A percentile compares a stretch with the other conserved stretches of the same genome.
Conservation (phyloP, 768 basidiomycete genomes). For the Lactifluus volemus region DNA sequence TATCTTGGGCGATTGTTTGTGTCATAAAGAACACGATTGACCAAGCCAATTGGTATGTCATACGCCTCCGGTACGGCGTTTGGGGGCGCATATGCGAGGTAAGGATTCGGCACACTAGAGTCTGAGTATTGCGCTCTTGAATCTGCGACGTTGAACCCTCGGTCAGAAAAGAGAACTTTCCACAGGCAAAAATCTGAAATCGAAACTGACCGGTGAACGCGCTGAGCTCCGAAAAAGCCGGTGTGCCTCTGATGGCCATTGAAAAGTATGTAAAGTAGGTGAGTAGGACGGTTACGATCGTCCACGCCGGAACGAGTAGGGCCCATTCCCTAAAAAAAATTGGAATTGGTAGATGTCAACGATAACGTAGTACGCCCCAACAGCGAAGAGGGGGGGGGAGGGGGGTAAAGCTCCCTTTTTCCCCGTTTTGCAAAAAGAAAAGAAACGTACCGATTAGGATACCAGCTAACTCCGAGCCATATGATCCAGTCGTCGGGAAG, state of each 20-base stretch:
- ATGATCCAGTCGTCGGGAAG: conserved; percentile 64
- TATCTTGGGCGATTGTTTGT: not conserved
- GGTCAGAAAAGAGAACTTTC: not conserved
- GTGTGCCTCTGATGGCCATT: conserved; percentile 63
- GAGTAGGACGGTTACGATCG: conserved; percentile 57
- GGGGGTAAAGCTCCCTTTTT: not conserved
- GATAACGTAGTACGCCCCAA: not conserved
- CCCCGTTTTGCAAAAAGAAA: not conserved
- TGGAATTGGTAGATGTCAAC: not conserved
- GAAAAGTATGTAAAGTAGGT: conserved; percentile 74
- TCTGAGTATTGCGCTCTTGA: conserved; percentile 44
- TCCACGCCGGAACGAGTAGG: conserved; percentile 70
- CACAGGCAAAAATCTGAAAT: conserved; percentile 1
- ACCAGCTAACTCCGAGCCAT: conserved; percentile 69
- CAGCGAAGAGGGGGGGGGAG: not conserved
- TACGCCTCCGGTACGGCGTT: conserved; percentile 56
- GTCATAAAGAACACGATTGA: conserved; percentile 63
- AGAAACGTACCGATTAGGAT: conserved; percentile 64
- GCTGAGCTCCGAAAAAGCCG: conserved; percentile 55
- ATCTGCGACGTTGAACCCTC: conserved; percentile 35
- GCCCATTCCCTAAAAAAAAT: conserved; percentile 65
- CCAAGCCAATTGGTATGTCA: conserved; percentile 75
- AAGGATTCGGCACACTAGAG: conserved; percentile 31
- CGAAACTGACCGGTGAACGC: conserved; percentile 55
- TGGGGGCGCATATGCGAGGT: conserved; percentile 39